These are phyloP conservation scores for Zygotorulaspora chibaensis DNA, from an alignment of 805 yeast genomes.

Conservation along the genomic window DNA sequence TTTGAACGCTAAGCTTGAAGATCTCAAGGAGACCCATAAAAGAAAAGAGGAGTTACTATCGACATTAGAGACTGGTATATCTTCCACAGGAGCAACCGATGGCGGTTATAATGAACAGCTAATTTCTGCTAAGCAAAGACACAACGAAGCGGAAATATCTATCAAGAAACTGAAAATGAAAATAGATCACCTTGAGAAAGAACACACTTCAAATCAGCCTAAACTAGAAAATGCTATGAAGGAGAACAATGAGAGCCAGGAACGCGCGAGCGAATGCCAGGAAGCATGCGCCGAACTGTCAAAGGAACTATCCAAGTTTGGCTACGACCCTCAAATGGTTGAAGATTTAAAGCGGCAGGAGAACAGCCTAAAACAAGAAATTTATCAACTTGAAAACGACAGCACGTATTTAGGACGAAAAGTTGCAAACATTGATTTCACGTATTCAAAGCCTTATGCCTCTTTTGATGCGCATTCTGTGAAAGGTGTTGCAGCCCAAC, in stretches of 20 bases:
- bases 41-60: constrained; percentile 76
- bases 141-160: constrained; percentile 50
- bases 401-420: constrained; percentile 55
- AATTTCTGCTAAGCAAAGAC: constrained; percentile 52
- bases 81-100: constrained; percentile 68
- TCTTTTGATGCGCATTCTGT: constrained; percentile 60
- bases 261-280: constrained; percentile 37
- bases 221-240: constrained; percentile 51
- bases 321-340: constrained; percentile 50
- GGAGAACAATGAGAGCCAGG: constrained; percentile 43
- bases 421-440: constrained; percentile 71
- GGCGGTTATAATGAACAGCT: constrained; percentile 77
- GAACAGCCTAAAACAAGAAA: constrained; percentile 40
- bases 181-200: constrained; percentile 52
- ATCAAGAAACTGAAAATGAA: constrained; percentile 59
- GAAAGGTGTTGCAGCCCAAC: constrained; percentile 85
- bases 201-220: constrained; percentile 42
- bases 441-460: constrained; percentile 60
- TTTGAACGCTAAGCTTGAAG: constrained; percentile 42
- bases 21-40: constrained; percentile 44
- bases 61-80: constrained; percentile 83
- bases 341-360: constrained; percentile 46
- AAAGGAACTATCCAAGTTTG: constrained; percentile 45
- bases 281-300: constrained; percentile 37
- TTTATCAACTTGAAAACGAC: constrained; percentile 43